Evolutionary conservation across 139 green algal species (phyloP).

Genomic region (Pseudopediastrum boryanum): DNA sequence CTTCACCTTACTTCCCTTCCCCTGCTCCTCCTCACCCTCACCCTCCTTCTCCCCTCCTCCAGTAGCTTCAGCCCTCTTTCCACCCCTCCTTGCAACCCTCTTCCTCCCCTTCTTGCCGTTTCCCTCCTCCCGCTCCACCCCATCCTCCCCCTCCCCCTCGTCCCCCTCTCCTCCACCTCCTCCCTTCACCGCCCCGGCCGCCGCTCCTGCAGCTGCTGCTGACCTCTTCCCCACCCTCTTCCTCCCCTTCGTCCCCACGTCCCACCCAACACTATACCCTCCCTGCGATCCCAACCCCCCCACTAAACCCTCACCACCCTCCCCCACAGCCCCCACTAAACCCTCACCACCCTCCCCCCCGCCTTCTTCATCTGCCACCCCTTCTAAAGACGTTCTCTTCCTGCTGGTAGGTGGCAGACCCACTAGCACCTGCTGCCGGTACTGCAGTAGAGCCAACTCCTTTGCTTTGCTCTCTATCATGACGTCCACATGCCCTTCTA

Average conservation of each 20-base stretch:
- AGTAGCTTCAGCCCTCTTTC: not conserved
- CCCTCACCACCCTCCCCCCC: no score
- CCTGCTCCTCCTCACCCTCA: not conserved
- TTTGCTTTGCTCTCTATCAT: slow-evolving; percentile 80
- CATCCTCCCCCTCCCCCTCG: not conserved
- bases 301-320: no score
- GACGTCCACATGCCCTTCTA: slow-evolving; percentile 57
- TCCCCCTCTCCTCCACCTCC: not conserved
- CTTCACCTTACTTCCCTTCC: not conserved
- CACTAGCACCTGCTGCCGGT: slow-evolving; percentile 46
- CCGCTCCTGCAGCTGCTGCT: no score
- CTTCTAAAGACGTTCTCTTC: not conserved
- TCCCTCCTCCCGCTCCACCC: no score
- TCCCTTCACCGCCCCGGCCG: no score
- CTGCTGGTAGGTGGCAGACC: not conserved
- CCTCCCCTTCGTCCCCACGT: not conserved
- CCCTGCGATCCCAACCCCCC: not conserved
- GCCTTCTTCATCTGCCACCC: no score
- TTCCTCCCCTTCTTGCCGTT: not conserved
- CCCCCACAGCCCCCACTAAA: no score
- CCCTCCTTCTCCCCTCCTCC: not conserved
- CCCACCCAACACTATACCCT: not conserved
- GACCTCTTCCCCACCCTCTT: no score
- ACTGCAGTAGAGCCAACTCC: slow-evolving; percentile 66
- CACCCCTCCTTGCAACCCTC: not conserved